phyloP scores from a whole-genome alignment of 495 filamentous ascomycete species.

The Lasiosphaeria hispida region DNA sequence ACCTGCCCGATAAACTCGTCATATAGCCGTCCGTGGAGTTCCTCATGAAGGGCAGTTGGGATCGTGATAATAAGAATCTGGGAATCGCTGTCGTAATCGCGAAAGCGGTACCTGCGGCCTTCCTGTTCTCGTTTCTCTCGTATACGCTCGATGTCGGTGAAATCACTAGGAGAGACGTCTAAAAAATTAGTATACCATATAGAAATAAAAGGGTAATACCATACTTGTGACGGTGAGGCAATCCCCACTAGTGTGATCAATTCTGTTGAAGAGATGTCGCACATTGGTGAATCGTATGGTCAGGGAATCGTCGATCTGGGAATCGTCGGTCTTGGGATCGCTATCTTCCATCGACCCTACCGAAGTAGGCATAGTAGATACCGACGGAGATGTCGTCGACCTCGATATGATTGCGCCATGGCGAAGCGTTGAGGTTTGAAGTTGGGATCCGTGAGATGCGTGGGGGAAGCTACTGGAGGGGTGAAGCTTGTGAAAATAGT shows the following conservation, averaged over 20 bases:
- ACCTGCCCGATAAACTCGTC: slow-evolving; percentile 5
- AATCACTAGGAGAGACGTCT: slow-evolving; percentile 14
- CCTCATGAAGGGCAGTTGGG: slow-evolving; percentile 21
- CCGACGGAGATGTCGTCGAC: too few relatives aligned
- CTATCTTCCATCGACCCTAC: too few relatives aligned
- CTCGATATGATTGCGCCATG: background rate
- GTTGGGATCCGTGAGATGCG: background rate
- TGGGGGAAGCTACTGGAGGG: too few relatives aligned
- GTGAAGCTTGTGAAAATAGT: background rate
- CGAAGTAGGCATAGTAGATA: too few relatives aligned
- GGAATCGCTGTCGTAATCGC: too few relatives aligned
- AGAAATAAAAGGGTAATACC: slow-evolving; percentile 14
- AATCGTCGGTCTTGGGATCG: too few relatives aligned
- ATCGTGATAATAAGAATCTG: slow-evolving; percentile 20
- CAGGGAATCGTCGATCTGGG: too few relatives aligned
- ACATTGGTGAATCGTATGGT: too few relatives aligned
- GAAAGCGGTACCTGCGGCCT: slow-evolving; percentile 22
- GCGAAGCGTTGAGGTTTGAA: background rate
- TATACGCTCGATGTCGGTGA: slow-evolving; percentile 20
- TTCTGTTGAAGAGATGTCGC: slow-evolving; percentile 3
- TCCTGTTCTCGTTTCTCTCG: slow-evolving; percentile 16
- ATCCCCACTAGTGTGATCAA: slow-evolving; percentile 11
- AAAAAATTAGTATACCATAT: slow-evolving; percentile 16
- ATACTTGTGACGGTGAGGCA: slow-evolving; percentile 13
- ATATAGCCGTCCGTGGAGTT: slow-evolving; percentile 18